phyloP scores from a whole-genome alignment of 495 filamentous ascomycete genomes.

The Penicillium daleae region DNA sequence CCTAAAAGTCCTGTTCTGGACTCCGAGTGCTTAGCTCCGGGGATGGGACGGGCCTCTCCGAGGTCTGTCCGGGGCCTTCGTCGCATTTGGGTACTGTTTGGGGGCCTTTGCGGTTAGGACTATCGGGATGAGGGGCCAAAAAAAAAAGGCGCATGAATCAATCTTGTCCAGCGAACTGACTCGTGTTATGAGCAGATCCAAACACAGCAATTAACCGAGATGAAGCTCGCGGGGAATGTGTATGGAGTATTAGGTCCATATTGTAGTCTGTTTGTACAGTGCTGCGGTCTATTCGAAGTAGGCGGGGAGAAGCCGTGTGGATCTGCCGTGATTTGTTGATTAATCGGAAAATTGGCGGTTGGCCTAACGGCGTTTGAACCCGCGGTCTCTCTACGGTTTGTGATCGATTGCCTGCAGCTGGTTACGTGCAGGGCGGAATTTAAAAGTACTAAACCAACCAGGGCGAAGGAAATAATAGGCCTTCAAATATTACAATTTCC shows the following conservation, averaged over 20 bases:
- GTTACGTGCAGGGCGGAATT: background rate
- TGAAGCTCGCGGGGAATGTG: background rate
- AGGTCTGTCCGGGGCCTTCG: background rate
- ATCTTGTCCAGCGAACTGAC: background rate
- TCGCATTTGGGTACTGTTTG: too few relatives aligned
- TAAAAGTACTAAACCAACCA: background rate
- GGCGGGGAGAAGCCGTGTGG: background rate
- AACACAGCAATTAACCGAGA: background rate
- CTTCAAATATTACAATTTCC: background rate
- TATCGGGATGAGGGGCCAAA: constrained; percentile 8
- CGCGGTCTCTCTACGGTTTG: background rate
- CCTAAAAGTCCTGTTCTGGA: constrained; percentile 5
- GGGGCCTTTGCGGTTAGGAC: background rate
- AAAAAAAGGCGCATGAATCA: background rate
- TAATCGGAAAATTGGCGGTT: background rate
- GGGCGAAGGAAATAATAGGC: background rate
- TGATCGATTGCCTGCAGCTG: background rate
- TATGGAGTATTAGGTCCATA: background rate
- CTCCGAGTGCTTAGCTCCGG: constrained; percentile 10
- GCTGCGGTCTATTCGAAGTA: too few relatives aligned
- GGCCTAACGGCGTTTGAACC: background rate
- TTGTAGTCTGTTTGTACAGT: background rate
- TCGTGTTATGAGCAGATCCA: background rate
- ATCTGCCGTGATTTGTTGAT: background rate
- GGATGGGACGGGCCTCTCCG: background rate